Percentiles rank a stretch among this genome's conserved stretches.
phyloP scores from a whole-genome alignment of 1,284 basidiomycete genomes.

The Lignosus rhinocerotis region DNA sequence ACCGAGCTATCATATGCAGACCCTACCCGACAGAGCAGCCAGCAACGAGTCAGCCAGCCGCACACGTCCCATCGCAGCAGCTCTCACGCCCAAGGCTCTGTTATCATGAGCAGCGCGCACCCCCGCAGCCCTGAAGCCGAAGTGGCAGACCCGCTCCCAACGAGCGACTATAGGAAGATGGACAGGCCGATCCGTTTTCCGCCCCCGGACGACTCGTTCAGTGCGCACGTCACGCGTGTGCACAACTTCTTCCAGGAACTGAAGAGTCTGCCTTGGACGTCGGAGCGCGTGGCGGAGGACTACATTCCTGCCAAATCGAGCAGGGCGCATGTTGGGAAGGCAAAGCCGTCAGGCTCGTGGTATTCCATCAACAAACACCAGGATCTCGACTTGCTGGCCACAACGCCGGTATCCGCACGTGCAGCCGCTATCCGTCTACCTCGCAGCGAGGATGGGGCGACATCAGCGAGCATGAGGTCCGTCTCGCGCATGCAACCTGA shows the following conservation, averaged over 20 bases:
- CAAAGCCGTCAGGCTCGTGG: slow-evolving; percentile 32
- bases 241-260: slow-evolving; percentile 34
- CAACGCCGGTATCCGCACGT: slow-evolving; percentile 13
- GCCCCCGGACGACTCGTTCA: slow-evolving; percentile 30
- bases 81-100: slow-evolving; percentile 4
- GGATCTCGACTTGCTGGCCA: slow-evolving; percentile 34
- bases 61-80: slow-evolving; percentile 6
- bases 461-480: slow-evolving; percentile 4
- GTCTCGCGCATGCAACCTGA: slow-evolving; percentile 10
- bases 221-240: slow-evolving; percentile 32
- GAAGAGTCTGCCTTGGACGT: slow-evolving; percentile 36
- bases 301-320: slow-evolving; percentile 30
- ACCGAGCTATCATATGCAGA: slow-evolving; percentile 8
- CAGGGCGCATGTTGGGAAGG: slow-evolving; percentile 26
- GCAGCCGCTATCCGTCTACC: slow-evolving; percentile 9
- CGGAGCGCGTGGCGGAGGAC: slow-evolving; percentile 31
- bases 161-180: slow-evolving; percentile 38
- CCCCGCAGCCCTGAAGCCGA: slow-evolving; percentile 12
- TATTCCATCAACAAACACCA: slow-evolving; percentile 30
- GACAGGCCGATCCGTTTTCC: slow-evolving; percentile 21
- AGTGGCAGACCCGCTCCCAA: slow-evolving; percentile 25
- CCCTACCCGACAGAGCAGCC: neutral
- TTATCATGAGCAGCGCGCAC: slow-evolving; percentile 17
- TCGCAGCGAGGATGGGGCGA: slow-evolving; percentile 12
- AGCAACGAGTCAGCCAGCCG: neutral